Base-by-base conservation (phyloP, 306 rosid species). In the Vicia villosa region DNA sequence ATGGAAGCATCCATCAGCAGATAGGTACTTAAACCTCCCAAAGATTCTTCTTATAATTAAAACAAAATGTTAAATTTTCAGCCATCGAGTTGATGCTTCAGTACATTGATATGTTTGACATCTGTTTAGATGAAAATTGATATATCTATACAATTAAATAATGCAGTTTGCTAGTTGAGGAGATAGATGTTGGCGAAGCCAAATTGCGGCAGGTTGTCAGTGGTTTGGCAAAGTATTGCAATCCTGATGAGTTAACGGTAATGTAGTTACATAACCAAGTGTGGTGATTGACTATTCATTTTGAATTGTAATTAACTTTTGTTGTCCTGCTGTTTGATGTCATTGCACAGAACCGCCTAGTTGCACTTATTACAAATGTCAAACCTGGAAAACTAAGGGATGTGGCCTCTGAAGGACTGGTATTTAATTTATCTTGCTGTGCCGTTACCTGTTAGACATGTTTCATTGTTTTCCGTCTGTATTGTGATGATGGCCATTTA, bases 1-100 rank as follows among this genome's bases (percentile, higher is more conserved):
- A 1, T 86, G 95, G 97, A 94, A 94, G 83, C 99, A 94, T 87
- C 97, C 97, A 34, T 91, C 97, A 59, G 96, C 99, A 38, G 97
- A 94, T 71, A 94, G 97, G 99, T 94, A n/a, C n/a, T n/a, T n/a
- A 57, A 78, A 42, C 61, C 61, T 14, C 36, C 28, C 10, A 58
- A 17, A 36, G 5, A 66, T n/a, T n/a, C n/a, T 8, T 13, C 17
- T n/a, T 40, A 40, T 70, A 32, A 66, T 21, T 70, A n/a, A 13
- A 40, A 20, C 30, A 32, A 45, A 70, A 65, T 59, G 34, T 30
- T 49, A 41, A 78, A 43, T 28, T 66, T 22, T 26, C 4, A 24
- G 58, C n/a, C 15, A 36, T 16, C 28, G 56, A 36, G 9, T 51
- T 65, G 52, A 59, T 38, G 65, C 58, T 51, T 45, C 40, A 65